Evolutionary conservation across 345 rosid genomes (phyloP).

Genomic region (Ailanthus altissimus): DNA sequence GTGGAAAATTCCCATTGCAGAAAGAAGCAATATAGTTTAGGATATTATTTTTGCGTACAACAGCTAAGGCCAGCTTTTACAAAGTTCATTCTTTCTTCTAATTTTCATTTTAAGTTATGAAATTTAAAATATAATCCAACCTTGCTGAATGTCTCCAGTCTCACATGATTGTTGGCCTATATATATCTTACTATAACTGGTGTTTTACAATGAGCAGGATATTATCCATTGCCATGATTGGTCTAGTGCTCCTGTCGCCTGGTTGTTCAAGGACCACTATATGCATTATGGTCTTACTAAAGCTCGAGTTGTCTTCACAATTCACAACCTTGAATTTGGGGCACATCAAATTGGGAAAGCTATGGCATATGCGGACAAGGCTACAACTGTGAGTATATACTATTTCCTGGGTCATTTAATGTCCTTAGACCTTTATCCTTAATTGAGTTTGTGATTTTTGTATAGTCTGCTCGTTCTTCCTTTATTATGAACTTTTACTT

Average conservation of each 20-base stretch:
- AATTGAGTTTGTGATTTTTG: slow-evolving; percentile 1
- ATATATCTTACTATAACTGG: neutral
- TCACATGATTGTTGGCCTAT: neutral
- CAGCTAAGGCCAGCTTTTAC: neutral
- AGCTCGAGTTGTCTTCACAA: slow-evolving; percentile 82
- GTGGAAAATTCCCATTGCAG: neutral
- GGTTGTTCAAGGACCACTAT: slow-evolving; percentile 85
- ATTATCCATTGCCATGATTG: slow-evolving; percentile 97
- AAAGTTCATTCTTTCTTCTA: neutral
- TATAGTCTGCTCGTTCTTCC: neutral
- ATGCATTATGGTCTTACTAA: slow-evolving; percentile 76
- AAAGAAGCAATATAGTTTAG: neutral
- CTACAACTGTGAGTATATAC: slow-evolving; percentile 69
- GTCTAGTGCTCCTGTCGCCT: slow-evolving; percentile 90
- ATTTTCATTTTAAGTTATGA: neutral
- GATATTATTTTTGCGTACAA: neutral
- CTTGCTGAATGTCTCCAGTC: neutral
- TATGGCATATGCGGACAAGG: slow-evolving; percentile 77
- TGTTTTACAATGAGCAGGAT: slow-evolving; percentile 55
- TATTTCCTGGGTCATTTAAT: neutral
- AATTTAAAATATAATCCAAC: neutral
- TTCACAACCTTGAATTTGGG: slow-evolving; percentile 93
- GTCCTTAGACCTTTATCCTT: neutral
- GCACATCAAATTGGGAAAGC: slow-evolving; percentile 71
- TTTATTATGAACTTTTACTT: neutral